Base-by-base conservation (phyloP, 495 filamentous ascomycete genomes). In the Xylaria palmicola region DNA sequence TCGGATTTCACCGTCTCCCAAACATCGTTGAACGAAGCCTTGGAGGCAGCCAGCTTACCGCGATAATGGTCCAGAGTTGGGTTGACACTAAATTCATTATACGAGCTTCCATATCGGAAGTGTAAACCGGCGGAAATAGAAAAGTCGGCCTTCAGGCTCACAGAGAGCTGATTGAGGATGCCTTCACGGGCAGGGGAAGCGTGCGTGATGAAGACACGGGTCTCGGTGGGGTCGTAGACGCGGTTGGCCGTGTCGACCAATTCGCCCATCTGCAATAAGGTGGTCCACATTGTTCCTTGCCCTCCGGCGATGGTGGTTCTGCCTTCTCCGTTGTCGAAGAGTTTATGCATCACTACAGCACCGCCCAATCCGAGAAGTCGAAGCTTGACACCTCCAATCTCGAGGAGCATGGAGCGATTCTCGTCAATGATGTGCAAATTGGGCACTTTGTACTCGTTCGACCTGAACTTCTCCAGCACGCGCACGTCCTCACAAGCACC, bases 241-340 rank as follows among this genome's bases (percentile, higher is more conserved):
- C 95, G 90, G 73, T 96, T 96, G 5, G 95, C 94, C 3, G 95
- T 99, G 72, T 99, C 95, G 24, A 99, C 91, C 39, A 99, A 81
- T 76, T 99, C 95, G 49, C 95, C 95, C 90, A 99, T 98, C 76
- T 99, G 95, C 61, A 99, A 74, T 26, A 99, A 77, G 1, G 95
- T 99, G 8, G 95, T 98, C 95, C 95, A 99, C 95, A 99, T 99
- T 6, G 95, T 99, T 40, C 95, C 95, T 73, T 98, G 95, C 24
- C 95, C 95, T 68, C 95, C 95, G 24, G 95, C 94, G 73, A 99
- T 98, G 0, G 95, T 98, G 32, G 95, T 99, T 72, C 92, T 86
- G 53, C 95, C 95, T 69, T 99, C 95, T 29, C 95, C 95, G 67
- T 98, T 99, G 72, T 99, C 95, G 71, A 99, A 99, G 8, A 99